Conservation (phyloP, 2,329 filamentous ascomycete species). For the Aspergillus phoenicis region DNA sequence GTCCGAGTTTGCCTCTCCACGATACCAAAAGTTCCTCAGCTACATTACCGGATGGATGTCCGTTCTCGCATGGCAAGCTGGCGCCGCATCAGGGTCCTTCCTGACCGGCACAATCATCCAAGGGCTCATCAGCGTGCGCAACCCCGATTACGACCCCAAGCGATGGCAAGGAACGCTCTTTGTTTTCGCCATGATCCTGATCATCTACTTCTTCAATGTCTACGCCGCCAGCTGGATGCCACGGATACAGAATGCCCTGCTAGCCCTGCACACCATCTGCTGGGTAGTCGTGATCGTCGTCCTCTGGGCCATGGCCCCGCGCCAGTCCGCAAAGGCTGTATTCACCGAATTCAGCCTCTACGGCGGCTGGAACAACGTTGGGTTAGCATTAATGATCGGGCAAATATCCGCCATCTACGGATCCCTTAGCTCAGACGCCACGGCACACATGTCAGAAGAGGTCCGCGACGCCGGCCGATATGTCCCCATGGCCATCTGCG, state of each 20-base stretch:
- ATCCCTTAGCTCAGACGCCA: conserved; percentile 34
- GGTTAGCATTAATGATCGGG: conserved; percentile 40
- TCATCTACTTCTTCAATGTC: conserved; percentile 49
- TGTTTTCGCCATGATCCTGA: conserved; percentile 48
- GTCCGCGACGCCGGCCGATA: conserved; percentile 49
- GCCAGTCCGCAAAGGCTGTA: conserved; percentile 30
- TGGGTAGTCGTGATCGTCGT: conserved; percentile 38
- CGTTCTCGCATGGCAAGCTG: conserved; percentile 54
- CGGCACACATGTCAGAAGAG: conserved; percentile 51
- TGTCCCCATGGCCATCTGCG: conserved; percentile 51
- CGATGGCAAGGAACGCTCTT: conserved; percentile 55
- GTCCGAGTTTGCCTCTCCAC: conserved; percentile 54
- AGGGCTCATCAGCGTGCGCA: conserved; percentile 45
- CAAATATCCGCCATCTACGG: conserved; percentile 39
- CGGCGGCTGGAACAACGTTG: conserved; percentile 43
- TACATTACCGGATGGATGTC: conserved; percentile 59
- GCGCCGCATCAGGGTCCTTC: conserved; percentile 51
- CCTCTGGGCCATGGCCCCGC: conserved; percentile 38
- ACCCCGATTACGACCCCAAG: conserved; percentile 44
- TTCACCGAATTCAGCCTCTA: conserved; percentile 42
- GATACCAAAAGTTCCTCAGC: conserved; percentile 56
- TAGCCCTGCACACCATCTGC: conserved; percentile 43
- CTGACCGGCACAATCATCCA: conserved; percentile 54
- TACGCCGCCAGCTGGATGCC: conserved; percentile 38
- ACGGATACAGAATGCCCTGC: conserved; percentile 40